A percentile compares a stretch with the other conserved stretches of the same genome.
Evolutionary conservation across 345 rosid species (phyloP).

Genomic region (Corchorus capsularis): DNA sequence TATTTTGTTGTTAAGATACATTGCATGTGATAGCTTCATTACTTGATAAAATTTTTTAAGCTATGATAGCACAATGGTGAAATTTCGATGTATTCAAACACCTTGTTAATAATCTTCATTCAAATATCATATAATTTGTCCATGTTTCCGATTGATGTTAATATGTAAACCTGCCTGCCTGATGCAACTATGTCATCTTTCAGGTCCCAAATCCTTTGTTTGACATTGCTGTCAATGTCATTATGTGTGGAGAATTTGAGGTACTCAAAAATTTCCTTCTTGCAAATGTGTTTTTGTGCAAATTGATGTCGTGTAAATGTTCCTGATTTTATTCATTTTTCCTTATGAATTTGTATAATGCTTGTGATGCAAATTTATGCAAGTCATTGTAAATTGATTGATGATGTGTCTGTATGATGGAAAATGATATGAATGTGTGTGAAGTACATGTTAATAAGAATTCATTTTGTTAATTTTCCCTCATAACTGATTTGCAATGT

Average conservation of each 20-base stretch:
- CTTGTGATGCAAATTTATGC: no score
- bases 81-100: not conserved
- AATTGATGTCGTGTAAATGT: no score
- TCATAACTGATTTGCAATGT: no score
- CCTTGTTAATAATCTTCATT: not conserved
- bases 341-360: no score
- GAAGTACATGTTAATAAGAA: no score
- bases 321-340: no score
- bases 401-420: no score
- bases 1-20: not conserved
- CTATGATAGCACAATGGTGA: not conserved
- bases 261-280: slow-evolving; percentile 84
- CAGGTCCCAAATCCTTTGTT: slow-evolving; percentile 99
- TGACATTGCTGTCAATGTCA: slow-evolving; percentile 99
- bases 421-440: no score
- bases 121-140: not conserved
- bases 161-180: slow-evolving; percentile 3
- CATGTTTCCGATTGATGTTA: not conserved
- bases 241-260: slow-evolving; percentile 99
- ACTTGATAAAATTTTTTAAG: not conserved
- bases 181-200: slow-evolving; percentile 8
- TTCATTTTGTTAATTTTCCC: no score
- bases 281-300: slow-evolving; percentile 93
- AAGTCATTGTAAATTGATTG: no score
- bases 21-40: not conserved